phyloP scores from a whole-genome alignment of 495 filamentous ascomycete species.

The Annulohypoxylon bovei region DNA sequence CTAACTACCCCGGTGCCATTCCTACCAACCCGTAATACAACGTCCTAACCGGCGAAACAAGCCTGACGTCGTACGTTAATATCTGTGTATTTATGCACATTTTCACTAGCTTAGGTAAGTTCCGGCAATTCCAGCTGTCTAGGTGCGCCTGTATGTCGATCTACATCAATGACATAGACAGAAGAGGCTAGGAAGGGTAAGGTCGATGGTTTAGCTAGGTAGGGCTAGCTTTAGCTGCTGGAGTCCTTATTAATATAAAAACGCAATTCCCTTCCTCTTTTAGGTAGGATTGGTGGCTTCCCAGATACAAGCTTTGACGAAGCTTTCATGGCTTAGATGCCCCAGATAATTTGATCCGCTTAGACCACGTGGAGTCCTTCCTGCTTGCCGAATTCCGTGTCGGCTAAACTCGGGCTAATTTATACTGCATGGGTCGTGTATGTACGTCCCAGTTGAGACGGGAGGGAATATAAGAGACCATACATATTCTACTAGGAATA shows the following conservation, averaged over 20 bases:
- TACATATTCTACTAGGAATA: not conserved
- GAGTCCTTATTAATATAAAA: not conserved
- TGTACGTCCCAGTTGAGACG: no score
- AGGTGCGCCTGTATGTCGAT: not conserved
- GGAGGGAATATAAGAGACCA: no score
- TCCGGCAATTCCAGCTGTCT: not conserved
- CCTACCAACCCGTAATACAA: not conserved
- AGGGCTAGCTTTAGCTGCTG: not conserved
- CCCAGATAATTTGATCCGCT: not conserved
- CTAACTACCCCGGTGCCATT: conserved; percentile 2
- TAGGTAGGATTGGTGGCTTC: not conserved
- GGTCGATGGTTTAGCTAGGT: not conserved
- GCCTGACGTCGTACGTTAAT: not conserved
- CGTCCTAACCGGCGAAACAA: conserved; percentile 1
- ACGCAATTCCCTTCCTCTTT: not conserved
- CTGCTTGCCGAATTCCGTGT: conserved; percentile 2
- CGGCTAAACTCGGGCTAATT: conserved; percentile 5
- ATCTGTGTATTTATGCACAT: not conserved
- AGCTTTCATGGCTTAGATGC: not conserved
- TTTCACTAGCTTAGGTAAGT: conserved; percentile 1
- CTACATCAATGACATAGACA: not conserved
- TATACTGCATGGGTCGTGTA: not conserved
- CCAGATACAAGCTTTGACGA: not conserved
- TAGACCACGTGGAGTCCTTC: not conserved
- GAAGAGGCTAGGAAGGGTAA: not conserved